These are phyloP conservation scores for Mollisiaceae sp. DNA, from an alignment of 2,329 filamentous ascomycete genomes.

Conservation along the genomic window DNA sequence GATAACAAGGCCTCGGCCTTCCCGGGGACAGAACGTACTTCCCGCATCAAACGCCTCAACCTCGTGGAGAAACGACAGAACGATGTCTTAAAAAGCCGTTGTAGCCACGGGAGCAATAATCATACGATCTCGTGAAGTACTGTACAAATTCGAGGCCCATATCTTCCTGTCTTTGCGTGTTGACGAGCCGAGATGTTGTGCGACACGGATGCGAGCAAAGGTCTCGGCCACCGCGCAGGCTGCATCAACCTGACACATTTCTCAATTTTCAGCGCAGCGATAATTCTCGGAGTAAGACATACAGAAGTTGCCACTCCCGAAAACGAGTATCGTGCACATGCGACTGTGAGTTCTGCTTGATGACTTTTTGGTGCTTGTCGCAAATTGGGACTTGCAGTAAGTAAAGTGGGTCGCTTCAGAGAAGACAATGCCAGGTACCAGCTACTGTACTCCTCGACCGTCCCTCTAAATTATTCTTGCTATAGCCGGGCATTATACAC, in stretches of 20 bases:
- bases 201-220: neutral
- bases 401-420: neutral
- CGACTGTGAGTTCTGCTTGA: neutral
- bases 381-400: neutral
- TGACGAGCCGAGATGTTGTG: neutral
- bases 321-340: neutral
- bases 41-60: neutral
- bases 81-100: neutral
- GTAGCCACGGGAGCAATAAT: slow-evolving; percentile 4
- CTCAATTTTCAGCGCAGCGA: neutral
- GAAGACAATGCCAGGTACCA: neutral
- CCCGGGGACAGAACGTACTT: neutral
- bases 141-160: neutral
- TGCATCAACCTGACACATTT: slow-evolving; percentile 5
- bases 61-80: slow-evolving; percentile 6
- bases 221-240: neutral
- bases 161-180: neutral
- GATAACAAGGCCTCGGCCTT: neutral
- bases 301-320: neutral
- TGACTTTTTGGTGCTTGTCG: neutral
- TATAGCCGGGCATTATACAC: neutral
- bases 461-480: neutral
- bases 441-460: neutral
- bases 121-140: slow-evolving; percentile 3
- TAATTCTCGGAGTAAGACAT: neutral